phyloP scores from a whole-genome alignment of 257 asterid species.

The Cinchona pubescens region DNA sequence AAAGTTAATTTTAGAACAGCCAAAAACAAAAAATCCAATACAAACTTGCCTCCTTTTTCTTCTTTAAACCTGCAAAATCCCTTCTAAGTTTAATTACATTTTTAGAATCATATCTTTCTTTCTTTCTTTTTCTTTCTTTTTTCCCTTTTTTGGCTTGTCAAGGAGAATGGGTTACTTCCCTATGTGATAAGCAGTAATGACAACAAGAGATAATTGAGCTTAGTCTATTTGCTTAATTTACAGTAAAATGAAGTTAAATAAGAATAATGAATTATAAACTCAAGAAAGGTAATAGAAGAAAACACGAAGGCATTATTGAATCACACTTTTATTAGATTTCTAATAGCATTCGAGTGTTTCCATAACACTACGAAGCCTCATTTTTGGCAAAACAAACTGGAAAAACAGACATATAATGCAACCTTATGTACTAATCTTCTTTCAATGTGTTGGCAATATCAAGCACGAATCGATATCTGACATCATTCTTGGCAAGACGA shows the following conservation, averaged over 20 bases:
- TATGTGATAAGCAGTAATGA: background rate
- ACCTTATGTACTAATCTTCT: background rate
- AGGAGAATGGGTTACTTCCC: too few species aligned
- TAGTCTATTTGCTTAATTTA: too few species aligned
- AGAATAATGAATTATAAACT: background rate
- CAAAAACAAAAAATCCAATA: too few species aligned
- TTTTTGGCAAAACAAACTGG: background rate
- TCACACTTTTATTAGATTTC: background rate
- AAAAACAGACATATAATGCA: background rate
- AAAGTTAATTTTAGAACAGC: too few species aligned
- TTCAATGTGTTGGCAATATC: slow-evolving; percentile 39
- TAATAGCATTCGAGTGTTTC: background rate
- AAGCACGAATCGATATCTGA: slow-evolving; percentile 50
- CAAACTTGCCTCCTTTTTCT: too few species aligned
- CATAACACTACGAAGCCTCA: background rate
- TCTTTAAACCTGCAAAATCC: too few species aligned
- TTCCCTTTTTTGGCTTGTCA: too few species aligned
- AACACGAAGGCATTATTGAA: background rate
- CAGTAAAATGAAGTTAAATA: background rate
- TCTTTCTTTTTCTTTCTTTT: too few species aligned
- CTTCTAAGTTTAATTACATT: too few species aligned
- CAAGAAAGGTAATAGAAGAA: background rate
- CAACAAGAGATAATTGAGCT: too few species aligned
- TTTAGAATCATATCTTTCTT: too few species aligned
- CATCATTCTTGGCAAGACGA: slow-evolving; percentile 40